Conservation (phyloP, 805 yeast genomes). For the Saturnispora sekii region DNA sequence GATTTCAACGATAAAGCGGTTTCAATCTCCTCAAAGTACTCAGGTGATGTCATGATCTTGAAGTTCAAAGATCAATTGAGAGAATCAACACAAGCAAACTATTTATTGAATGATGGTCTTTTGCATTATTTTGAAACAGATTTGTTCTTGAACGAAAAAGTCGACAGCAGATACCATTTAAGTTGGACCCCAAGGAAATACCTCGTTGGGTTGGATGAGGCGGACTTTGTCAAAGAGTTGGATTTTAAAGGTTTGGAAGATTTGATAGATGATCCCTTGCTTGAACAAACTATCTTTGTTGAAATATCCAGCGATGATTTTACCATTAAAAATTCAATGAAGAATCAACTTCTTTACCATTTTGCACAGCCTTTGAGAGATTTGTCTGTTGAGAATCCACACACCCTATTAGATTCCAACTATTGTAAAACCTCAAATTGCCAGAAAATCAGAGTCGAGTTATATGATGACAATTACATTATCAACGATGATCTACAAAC, state of each 20-base stretch:
- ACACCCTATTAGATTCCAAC: constrained; percentile 37
- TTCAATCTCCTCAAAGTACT: constrained; percentile 16
- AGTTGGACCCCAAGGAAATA: constrained; percentile 46
- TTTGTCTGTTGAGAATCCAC: neutral
- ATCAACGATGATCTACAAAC: constrained; percentile 41
- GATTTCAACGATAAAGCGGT: constrained; percentile 23
- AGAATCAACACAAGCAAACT: constrained; percentile 30
- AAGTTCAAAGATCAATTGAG: constrained; percentile 20
- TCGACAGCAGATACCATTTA: constrained; percentile 15
- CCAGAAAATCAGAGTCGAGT: constrained; percentile 42
- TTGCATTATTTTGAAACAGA: constrained; percentile 37
- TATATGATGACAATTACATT: constrained; percentile 23
- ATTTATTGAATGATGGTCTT: constrained; percentile 38
- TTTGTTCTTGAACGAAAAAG: constrained; percentile 12
- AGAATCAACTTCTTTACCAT: constrained; percentile 46
- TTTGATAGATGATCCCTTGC: constrained; percentile 44
- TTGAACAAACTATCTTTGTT: constrained; percentile 55
- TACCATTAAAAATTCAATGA: constrained; percentile 23
- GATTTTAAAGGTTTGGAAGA: constrained; percentile 46
- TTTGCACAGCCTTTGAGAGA: constrained; percentile 37
- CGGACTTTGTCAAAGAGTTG: constrained; percentile 61
- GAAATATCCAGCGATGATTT: constrained; percentile 28
- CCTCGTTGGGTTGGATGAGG: constrained; percentile 47
- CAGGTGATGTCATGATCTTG: constrained; percentile 29
- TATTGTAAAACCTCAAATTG: constrained; percentile 50